Base-by-base conservation (phyloP, 139 green algal species). In the Tetraselmis striata region DNA sequence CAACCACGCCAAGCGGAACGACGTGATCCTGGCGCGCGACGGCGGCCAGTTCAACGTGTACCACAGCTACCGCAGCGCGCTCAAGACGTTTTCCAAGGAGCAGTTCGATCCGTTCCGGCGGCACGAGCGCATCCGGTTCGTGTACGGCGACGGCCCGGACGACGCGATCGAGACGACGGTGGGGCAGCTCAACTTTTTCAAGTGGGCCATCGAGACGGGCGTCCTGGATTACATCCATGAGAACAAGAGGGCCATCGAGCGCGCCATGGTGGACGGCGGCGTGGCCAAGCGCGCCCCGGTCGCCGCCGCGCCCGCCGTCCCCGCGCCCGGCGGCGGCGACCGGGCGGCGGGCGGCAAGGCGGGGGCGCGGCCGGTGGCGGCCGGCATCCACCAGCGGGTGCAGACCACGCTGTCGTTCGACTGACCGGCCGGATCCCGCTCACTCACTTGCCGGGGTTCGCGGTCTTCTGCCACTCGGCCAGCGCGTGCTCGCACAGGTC, bases 71-170 rank as follows among this genome's bases (percentile, higher is more conserved):
- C 26, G 80, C 29, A 30, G 29, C 1, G 29, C 79, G 80, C 80
- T 83, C 80, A 83, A 83, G 80, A 74, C 80, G 1, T 83, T 79
- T 59, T 83, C 67, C 29, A 83, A 83, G 67, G 59, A 79, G 2
- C 59, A 80, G 80, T 83, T 83, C 28, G 80, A 83, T 28, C 80
- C 80, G 27, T 83, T 79, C 59, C 28, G 80, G 29, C 28, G 80
- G 23, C 67, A 31, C 29, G 74, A 83, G 27, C n/a, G n/a, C n/a
- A n/a, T n/a, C n/a, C 80, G 80, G 23, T 79, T 83, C 2, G 18
- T 67, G 18, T 67, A 25, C 45, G 1, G 29, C 2, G 77, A 82
- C 32, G 59, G 29, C 30, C n/a, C n/a, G n/a, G 59, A 77, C 32
- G 5, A 76, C 26, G 23, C 26, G 23, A 31, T 82, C 18, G 32